Base-by-base conservation (phyloP, 768 basidiomycete genomes). In the Thelephora aurantiotincta region DNA sequence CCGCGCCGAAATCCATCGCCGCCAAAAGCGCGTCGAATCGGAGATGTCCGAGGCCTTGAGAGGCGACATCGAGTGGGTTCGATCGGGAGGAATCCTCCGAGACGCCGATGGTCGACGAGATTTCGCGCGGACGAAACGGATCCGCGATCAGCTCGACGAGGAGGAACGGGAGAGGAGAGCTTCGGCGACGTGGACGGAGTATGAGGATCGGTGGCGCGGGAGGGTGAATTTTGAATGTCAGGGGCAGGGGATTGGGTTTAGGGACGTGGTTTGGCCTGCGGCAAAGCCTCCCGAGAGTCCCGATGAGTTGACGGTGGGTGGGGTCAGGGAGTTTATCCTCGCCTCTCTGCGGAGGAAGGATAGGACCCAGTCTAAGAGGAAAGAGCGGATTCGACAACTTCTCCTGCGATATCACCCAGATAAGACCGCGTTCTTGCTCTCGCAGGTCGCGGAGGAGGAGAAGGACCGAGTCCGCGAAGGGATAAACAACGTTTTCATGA, bases 361-460 rank as follows among this genome's bases (percentile, higher is more conserved):
- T 18, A 67, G 63, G 26, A 61, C 52, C 0, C 63, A 62, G 33
- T 71, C 71, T 47, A 65, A 57, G 33, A 51, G 59, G 53, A 75
- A 70, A 60, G 77, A 78, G 38, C 64, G 73, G 35, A 62, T 85
- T 5, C 69, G 82, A 33, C 69, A 68, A 43, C 75, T 78, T 0
- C 60, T 87, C 38, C 60, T 85, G 48, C 68, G 78, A 7, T 83
- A 78, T 73, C 80, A 81, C 56, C 80, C 81, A 1, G 80, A 82
- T 58, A 82, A 81, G 63, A 63, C 74, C 53, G 66, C 70, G 3
- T 48, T 52, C 2, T 50, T 78, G 13, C 54, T 77, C n/a, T 51
- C 57, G 13, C 65, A 68, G 33, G 68, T 75, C 6, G 58, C 60
- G 1, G 63, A 65, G 2, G 65, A 67, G n/a, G 74, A 78, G 48